Conservation (phyloP, 768 basidiomycete species). For the Naganishia friedmannii region DNA sequence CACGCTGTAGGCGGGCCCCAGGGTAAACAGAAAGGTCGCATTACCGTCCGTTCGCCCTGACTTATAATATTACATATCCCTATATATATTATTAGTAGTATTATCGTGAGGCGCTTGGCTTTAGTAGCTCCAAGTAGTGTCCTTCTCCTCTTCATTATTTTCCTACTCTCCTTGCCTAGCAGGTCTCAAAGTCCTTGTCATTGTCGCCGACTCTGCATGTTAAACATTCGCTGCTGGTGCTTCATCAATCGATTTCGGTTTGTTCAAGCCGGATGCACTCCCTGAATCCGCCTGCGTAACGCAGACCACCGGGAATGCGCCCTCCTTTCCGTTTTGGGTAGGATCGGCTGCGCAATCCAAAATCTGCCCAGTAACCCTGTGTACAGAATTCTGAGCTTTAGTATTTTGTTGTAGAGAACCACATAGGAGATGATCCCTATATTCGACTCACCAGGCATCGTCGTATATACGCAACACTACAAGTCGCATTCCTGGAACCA, state of each 20-base stretch:
- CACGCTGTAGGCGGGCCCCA: no score
- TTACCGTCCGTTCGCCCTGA: no score
- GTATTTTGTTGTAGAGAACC: neutral
- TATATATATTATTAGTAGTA: no score
- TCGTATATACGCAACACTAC: slow-evolving; percentile 48
- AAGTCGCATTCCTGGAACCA: slow-evolving; percentile 49
- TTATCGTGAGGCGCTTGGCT: no score
- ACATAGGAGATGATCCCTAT: no score
- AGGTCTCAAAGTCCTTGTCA: no score
- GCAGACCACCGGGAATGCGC: slow-evolving; percentile 47
- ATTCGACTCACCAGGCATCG: slow-evolving; percentile 44
- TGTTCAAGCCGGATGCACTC: neutral
- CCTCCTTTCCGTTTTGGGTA: slow-evolving; percentile 39
- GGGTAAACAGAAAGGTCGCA: no score
- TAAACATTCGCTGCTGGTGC: neutral
- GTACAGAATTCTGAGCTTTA: neutral
- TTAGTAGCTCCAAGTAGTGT: no score
- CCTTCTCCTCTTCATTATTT: no score
- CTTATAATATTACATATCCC: no score
- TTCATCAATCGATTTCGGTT: neutral
- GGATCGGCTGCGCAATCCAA: slow-evolving; percentile 34
- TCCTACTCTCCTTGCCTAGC: no score
- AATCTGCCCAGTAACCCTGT: slow-evolving; percentile 44
- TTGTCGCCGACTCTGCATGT: neutral
- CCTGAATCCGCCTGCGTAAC: slow-evolving; percentile 3